Evolutionary conservation across 768 basidiomycete species (phyloP), one percentile per base, ranked within the genome.

Genomic region (Trametes coccinea): DNA sequence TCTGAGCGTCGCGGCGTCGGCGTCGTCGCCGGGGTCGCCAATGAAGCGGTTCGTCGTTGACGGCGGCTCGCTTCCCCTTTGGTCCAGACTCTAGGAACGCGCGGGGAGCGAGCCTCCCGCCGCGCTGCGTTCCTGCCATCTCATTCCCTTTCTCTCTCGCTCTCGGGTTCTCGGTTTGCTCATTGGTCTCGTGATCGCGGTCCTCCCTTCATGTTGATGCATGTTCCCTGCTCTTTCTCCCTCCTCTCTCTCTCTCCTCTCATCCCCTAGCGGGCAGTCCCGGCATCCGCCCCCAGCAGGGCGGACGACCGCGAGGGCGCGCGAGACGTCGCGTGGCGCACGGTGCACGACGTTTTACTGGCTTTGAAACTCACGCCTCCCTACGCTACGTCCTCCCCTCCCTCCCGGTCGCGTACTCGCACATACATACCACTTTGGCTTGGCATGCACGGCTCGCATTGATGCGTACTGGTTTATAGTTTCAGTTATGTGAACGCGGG

Each of bases 101-200:
- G 61, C 52, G 51, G 61, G 56, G 61, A 62, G 61, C 61, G 61
- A 62, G 61, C 56, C 61, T 62, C 61, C 52, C 61, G 37, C 5
- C 51, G 61, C 56, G 56, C 61, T 4, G n/a, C 41, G 29, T 47
- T 33, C 4, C 45, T 34, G 13, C 29, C 53, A 10, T 17, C 17
- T 47, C 43, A 22, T 46, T n/a, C 39, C 13, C 8, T 39, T 39
- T 13, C 13, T 39, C n/a, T 48, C 29, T 22, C 47, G 47, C 47
- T 48, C 29, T 48, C 29, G 11, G 10, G 6, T 27, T 30, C 33
- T 22, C 29, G 16, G 34, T 37, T 37, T 47, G 55, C 8, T n/a
- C 47, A 39, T 37, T 48, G 11, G 10, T 48, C 22, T 48, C 47
- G 6, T 11, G 0, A 37, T 37, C 22, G 22, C 55, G 33, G 8